These are phyloP conservation scores for Salvia sclarea DNA, from an alignment of 305 asterid species.

Conservation along the genomic window DNA sequence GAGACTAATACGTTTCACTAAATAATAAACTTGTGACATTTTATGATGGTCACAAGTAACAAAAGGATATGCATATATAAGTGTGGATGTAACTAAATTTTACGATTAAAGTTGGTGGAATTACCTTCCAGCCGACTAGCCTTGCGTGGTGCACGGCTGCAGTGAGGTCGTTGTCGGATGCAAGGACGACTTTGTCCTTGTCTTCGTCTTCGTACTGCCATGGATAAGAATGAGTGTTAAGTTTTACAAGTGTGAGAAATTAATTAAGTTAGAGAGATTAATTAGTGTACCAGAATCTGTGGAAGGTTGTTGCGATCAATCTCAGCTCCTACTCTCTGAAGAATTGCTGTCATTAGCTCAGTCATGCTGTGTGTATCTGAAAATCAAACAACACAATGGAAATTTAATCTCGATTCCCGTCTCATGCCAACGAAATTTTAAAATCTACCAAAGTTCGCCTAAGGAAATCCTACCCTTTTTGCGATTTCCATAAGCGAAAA, in stretches of 20 bases:
- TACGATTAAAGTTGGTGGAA: too few species aligned
- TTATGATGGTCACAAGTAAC: too few species aligned
- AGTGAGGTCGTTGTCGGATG: slow-evolving; percentile 87
- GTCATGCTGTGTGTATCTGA: slow-evolving; percentile 71
- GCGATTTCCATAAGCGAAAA: too few species aligned
- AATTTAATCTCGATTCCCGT: too few species aligned
- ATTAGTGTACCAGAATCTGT: slow-evolving; percentile 69
- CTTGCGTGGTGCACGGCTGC: slow-evolving; percentile 94
- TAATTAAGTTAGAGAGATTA: neutral
- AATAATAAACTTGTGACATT: too few species aligned
- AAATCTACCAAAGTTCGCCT: too few species aligned
- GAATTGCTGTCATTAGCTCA: slow-evolving; percentile 74
- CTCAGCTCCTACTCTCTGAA: slow-evolving; percentile 91
- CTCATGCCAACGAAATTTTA: too few species aligned
- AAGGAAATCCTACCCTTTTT: too few species aligned
- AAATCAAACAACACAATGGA: slow-evolving; percentile 19
- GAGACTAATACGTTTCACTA: too few species aligned
- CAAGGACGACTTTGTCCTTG: slow-evolving; percentile 78
- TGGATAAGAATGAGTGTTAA: slow-evolving; percentile 28
- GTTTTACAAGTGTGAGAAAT: neutral
- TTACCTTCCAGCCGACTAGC: slow-evolving; percentile 95
- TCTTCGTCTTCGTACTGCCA: slow-evolving; percentile 94
- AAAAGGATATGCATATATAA: too few species aligned
- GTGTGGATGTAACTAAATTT: too few species aligned
- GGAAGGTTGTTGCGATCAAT: slow-evolving; percentile 86